Percentiles rank a stretch among this genome's conserved stretches.
Conservation (phyloP, 768 basidiomycete species). For the Boletus vermiculosoides region DNA sequence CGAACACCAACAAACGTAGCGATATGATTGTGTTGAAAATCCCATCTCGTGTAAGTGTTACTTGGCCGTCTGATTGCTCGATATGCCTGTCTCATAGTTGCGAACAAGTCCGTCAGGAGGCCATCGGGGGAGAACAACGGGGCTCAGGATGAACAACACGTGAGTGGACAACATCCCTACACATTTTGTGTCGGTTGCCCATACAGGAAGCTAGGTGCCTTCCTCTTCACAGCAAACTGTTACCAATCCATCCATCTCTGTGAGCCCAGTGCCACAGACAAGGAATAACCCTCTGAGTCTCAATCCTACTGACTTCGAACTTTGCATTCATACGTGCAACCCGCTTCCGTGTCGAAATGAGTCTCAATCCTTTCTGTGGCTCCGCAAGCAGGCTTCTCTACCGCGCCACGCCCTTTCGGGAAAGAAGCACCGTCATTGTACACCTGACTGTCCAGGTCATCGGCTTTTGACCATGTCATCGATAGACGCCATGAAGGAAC, state of each 20-base stretch:
- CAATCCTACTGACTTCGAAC: constrained; percentile 18
- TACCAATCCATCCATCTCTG: neutral
- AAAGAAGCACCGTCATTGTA: constrained; percentile 21
- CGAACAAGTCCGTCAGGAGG: constrained; percentile 12
- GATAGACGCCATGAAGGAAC: constrained; percentile 21
- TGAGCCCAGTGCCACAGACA: constrained; percentile 5
- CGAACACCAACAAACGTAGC: constrained; percentile 12
- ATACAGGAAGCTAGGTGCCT: neutral
- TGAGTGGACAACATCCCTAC: constrained; percentile 5
- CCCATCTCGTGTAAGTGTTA: constrained; percentile 19
- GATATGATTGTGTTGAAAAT: constrained; percentile 26
- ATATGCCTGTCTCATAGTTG: constrained; percentile 1
- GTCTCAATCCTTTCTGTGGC: constrained; percentile 27
- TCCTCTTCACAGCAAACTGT: constrained; percentile 1
- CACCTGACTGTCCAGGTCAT: constrained; percentile 22
- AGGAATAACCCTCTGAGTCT: neutral
- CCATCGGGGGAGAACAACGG: neutral
- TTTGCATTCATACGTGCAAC: constrained; percentile 30
- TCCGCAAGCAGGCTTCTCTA: constrained; percentile 19
- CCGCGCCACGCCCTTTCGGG: constrained; percentile 28
- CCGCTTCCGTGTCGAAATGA: constrained; percentile 25
- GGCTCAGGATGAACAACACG: constrained; percentile 7
- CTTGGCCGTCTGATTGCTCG: neutral
- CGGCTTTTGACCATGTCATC: constrained; percentile 17
- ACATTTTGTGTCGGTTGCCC: neutral